These are phyloP conservation scores for Mycena pura DNA, from an alignment of 768 basidiomycete genomes.

Conservation along the genomic window DNA sequence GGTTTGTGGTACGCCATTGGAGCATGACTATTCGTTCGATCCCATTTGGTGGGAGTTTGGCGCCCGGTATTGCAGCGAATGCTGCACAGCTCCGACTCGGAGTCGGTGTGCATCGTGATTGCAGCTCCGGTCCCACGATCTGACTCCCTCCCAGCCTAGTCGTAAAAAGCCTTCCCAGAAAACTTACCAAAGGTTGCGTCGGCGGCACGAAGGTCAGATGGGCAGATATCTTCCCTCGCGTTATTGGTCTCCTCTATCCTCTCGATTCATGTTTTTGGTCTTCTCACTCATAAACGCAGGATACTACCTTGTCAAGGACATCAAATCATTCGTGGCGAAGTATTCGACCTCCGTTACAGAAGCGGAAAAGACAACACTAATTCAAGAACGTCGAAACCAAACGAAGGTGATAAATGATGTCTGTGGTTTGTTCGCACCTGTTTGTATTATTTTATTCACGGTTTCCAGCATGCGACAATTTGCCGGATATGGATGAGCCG, in stretches of 20 bases:
- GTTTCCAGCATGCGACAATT: background rate
- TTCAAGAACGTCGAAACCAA: conserved; percentile 4
- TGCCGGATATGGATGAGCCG: background rate
- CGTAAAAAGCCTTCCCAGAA: background rate
- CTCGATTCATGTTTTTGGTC: background rate
- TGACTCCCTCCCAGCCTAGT: background rate
- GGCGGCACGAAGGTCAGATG: too few relatives aligned
- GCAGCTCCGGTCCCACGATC: background rate
- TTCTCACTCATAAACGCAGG: too few relatives aligned
- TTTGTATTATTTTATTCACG: background rate
- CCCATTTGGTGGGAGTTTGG: conserved; percentile 21
- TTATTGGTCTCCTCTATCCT: background rate
- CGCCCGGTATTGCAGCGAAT: conserved; percentile 11
- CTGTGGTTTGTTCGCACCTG: background rate
- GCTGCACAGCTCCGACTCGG: too few relatives aligned
- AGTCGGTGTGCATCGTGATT: background rate
- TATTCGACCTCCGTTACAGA: too few relatives aligned
- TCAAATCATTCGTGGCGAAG: background rate
- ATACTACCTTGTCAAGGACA: conserved; percentile 5
- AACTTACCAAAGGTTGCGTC: background rate
- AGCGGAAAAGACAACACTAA: background rate
- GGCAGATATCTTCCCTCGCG: background rate
- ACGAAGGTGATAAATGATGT: conserved; percentile 7
- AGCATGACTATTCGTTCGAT: conserved; percentile 13
- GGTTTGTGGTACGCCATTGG: conserved; percentile 11